Percentiles rank a stretch among this genome's conserved stretches.
These are phyloP conservation scores for Huiozyma naganishii DNA, from an alignment of 805 yeast genomes.

Conservation along the genomic window DNA sequence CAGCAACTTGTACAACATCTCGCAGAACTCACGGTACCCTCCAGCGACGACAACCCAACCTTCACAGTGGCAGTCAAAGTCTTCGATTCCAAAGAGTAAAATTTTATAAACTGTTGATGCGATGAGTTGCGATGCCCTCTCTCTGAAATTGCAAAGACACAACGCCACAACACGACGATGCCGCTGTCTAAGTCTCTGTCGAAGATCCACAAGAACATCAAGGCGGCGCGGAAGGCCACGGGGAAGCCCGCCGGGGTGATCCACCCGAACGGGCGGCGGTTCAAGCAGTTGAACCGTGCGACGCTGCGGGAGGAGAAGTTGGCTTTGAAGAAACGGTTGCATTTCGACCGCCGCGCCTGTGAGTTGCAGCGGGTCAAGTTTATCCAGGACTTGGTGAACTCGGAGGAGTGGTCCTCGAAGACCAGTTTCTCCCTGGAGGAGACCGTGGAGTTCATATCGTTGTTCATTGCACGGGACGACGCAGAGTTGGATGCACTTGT, in stretches of 20 bases:
- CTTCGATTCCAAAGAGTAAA: not conserved
- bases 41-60: too few species aligned
- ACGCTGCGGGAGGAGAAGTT: conserved; percentile 71
- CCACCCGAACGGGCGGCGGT: conserved; percentile 86
- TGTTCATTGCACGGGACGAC: conserved; percentile 57
- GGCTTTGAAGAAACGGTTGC: conserved; percentile 44
- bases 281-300: conserved; percentile 77
- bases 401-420: conserved; percentile 34
- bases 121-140: conserved; percentile 1
- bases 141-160: not conserved
- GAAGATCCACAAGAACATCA: conserved; percentile 22
- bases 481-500: conserved; percentile 60
- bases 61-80: too few species aligned
- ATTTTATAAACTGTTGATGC: not conserved
- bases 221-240: conserved; percentile 9
- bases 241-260: conserved; percentile 20
- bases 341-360: conserved; percentile 46
- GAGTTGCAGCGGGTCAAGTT: conserved; percentile 49
- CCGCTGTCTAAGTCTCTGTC: conserved; percentile 27
- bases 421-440: conserved; percentile 35
- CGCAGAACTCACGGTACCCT: too few species aligned
- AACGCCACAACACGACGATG: conserved; percentile 11
- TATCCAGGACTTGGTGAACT: conserved; percentile 46
- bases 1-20: conserved; percentile 17
- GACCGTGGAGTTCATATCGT: conserved; percentile 47